These are phyloP conservation scores for Lichtheimia hyalospora DNA, from an alignment of 371 early-diverging fungal genomes.

Conservation along the genomic window DNA sequence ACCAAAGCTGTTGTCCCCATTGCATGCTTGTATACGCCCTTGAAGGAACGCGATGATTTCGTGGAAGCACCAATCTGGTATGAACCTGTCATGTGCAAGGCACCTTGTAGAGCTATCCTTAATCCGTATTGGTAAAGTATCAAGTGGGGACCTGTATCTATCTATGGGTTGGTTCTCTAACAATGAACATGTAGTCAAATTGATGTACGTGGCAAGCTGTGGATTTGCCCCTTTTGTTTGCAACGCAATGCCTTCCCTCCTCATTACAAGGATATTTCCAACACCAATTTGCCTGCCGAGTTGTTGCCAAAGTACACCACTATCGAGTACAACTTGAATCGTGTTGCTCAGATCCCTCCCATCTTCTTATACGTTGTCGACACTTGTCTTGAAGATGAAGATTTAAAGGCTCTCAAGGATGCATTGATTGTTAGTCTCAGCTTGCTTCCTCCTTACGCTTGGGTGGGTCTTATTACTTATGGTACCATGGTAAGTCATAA, in stretches of 20 bases:
- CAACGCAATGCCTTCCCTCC: slow-evolving; percentile 98
- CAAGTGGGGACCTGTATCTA: too few relatives aligned
- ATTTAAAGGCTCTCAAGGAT: slow-evolving; percentile 96
- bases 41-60: slow-evolving; percentile 89
- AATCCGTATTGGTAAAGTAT: slow-evolving; percentile 94
- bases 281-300: slow-evolving; percentile 96
- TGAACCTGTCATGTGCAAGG: slow-evolving; percentile 97
- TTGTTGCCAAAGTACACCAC: slow-evolving; percentile 94
- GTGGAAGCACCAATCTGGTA: slow-evolving; percentile 78
- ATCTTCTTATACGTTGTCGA: slow-evolving; percentile 99
- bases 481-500: slow-evolving; percentile 94
- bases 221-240: slow-evolving; percentile 99
- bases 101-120: slow-evolving; percentile 96
- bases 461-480: slow-evolving; percentile 97
- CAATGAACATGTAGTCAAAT: slow-evolving; percentile 67
- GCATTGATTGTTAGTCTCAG: slow-evolving; percentile 89
- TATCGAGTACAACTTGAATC: slow-evolving; percentile 93
- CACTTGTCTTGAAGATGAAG: slow-evolving; percentile 95
- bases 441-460: slow-evolving; percentile 90
- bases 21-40: slow-evolving; percentile 95
- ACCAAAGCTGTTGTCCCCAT: slow-evolving; percentile 97
- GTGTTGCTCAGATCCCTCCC: slow-evolving; percentile 85
- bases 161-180: background rate
- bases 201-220: slow-evolving; percentile 92
- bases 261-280: slow-evolving; percentile 97